Evolutionary conservation across 768 basidiomycete species (phyloP).

Genomic region (Trametes meyenii): DNA sequence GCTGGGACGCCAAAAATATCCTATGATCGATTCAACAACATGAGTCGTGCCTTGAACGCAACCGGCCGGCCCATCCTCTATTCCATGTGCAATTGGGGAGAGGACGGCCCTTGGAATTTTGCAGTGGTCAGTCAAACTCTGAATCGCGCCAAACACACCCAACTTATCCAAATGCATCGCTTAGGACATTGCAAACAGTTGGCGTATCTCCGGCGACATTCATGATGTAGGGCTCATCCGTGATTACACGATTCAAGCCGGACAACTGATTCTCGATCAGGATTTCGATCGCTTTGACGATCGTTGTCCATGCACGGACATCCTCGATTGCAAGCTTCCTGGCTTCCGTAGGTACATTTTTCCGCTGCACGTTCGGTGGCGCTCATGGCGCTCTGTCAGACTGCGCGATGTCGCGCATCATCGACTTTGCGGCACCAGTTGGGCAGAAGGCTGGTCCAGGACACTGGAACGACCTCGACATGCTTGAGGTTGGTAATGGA

Average conservation of each 20-base stretch:
- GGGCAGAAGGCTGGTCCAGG: constrained; percentile 40
- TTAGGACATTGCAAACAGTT: constrained; percentile 36
- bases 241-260: background rate
- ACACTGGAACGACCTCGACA: constrained; percentile 43
- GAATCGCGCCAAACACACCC: background rate
- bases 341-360: constrained; percentile 37
- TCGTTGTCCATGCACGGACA: constrained; percentile 40
- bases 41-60: constrained; percentile 42
- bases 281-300: constrained; percentile 39
- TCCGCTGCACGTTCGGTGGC: background rate
- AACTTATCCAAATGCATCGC: background rate
- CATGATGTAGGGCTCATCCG: constrained; percentile 27
- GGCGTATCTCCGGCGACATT: constrained; percentile 37
- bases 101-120: constrained; percentile 45
- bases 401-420: constrained; percentile 38
- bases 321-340: constrained; percentile 42
- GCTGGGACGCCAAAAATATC: constrained; percentile 40
- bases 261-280: constrained; percentile 20
- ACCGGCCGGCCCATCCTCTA: constrained; percentile 44
- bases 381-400: constrained; percentile 21
- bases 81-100: constrained; percentile 46
- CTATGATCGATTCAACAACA: constrained; percentile 40
- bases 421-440: constrained; percentile 41
- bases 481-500: constrained; percentile 43
- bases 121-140: constrained; percentile 32